Base-by-base conservation (phyloP, 805 yeast species). In the Yamadazyma olivae region DNA sequence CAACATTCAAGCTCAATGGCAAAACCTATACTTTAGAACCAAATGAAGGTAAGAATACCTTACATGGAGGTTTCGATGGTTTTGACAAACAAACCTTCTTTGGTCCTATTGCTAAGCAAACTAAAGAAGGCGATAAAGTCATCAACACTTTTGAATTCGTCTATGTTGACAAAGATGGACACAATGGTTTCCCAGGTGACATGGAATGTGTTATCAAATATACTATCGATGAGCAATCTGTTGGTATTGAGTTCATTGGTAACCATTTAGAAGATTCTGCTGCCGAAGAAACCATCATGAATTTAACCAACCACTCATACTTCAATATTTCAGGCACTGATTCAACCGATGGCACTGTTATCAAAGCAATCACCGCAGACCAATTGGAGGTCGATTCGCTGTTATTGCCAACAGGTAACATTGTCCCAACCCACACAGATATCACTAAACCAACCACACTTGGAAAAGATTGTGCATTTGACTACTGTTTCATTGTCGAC, bases 221-320 rank as follows among this genome's bases (percentile, higher is more conserved):
- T 53, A 65, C 68, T 17, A 46, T 77, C 21, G 54, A 56, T 19
- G 57, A 51, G 3, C 50, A 51, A 9, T 50, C 67, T n/a, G 49
- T 81, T 39, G 67, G 58, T 23, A 47, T 76, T 23, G 82, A 77
- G 49, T 79, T 68, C 49, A 35, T 34, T 30, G 64, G 64, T 39
- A 69, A 75, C 15, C 47, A 45, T 22, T 48, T 73, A 33, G 44
- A 54, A 7, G 46, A 46, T 4, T 57, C 54, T 4, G 51, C 59
- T 4, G 45, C 53, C 27, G 63, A 54, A n/a, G 60, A 70, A 31
- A 77, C 87, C 4, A 59, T 71, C 18, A 64, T 79, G 27, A 74
- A 75, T 45, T 58, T 81, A 53, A 77, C 85, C 17, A 81, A 79
- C 54, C 88, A 81, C 50, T 57, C 79, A 3, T 79, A 77, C 57